phyloP scores from a whole-genome alignment of 495 filamentous ascomycete species.

The Letharia columbiana region DNA sequence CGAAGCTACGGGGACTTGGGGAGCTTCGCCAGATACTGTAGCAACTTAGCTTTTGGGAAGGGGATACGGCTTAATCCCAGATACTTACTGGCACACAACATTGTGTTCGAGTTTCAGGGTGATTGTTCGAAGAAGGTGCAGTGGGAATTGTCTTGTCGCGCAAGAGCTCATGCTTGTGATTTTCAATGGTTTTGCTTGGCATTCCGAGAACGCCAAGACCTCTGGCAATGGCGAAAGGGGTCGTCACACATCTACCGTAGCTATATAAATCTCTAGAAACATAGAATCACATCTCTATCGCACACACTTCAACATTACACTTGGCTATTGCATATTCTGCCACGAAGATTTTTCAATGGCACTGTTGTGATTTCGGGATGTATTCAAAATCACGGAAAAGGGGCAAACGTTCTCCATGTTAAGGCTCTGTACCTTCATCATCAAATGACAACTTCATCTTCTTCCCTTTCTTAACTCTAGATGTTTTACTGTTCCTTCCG shows the following conservation, averaged over 20 bases:
- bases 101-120: slow-evolving; percentile 21
- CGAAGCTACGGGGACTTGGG: slow-evolving; percentile 89
- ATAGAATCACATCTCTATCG: no score
- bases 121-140: background rate
- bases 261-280: no score
- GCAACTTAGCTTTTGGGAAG: slow-evolving; percentile 21
- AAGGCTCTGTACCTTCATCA: slow-evolving; percentile 9
- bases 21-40: slow-evolving; percentile 92
- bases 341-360: background rate
- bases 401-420: background rate
- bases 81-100: slow-evolving; percentile 71
- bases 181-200: background rate
- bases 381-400: background rate
- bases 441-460: slow-evolving; percentile 19
- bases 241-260: no score
- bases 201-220: background rate
- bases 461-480: slow-evolving; percentile 9
- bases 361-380: background rate
- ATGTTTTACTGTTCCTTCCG: slow-evolving; percentile 27
- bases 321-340: background rate
- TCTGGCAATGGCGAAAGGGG: no score
- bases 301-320: background rate
- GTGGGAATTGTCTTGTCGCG: background rate
- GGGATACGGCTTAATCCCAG: background rate
- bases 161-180: background rate